Base-by-base conservation (phyloP, 2,329 filamentous ascomycete species). In the Dactylellina leptospora region DNA sequence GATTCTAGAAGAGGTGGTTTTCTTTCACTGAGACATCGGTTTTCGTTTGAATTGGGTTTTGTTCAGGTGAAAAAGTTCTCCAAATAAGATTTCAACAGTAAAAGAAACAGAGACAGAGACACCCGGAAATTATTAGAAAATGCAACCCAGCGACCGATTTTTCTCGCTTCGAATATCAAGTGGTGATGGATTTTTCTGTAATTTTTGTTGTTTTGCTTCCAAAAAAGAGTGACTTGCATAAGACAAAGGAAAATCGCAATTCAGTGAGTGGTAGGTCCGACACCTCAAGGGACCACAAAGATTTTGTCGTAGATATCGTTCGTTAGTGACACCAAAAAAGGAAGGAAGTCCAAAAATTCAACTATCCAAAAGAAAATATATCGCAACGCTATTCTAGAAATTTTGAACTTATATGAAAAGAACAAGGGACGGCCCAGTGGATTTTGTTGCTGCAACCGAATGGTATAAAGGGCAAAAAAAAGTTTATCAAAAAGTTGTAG, bases 381-480 rank as follows among this genome's bases (percentile, higher is more conserved):
- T 72, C 47, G 68, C 68, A 59, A 64, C 68, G 68, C 68, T 72
- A 53, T 58, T 72, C 68, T 72, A 72, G 30, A 40, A 22, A 13
- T 55, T 60, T 60, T 62, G 33, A 62, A 51, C 22, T 56, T 50
- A 61, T 3, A 20, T 51, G 23, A 56, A 53, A 20, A 20, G 38
- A 68, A 25, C 28, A 33, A 18, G 33, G 18, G 36, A 50, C 8
- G 13, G 48, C 25, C 9, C 25, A 28, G 53, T 51, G 36, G 18
- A 13, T 27, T 56, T 59, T 58, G n/a, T 60, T 51, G 54, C 55
- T 56, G 42, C 59, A 44, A 72, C 59, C 66, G 38, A 64, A 16
- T 64, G 59, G 68, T 64, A 72, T 72, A 58, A 44, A 40, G 55
- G 40, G 28, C 13, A 64, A 5, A n/a, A 40, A 48, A 25, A 40